Evolutionary conservation across 495 filamentous ascomycete genomes (phyloP).

Genomic region (Thermothielavioides terrestris): DNA sequence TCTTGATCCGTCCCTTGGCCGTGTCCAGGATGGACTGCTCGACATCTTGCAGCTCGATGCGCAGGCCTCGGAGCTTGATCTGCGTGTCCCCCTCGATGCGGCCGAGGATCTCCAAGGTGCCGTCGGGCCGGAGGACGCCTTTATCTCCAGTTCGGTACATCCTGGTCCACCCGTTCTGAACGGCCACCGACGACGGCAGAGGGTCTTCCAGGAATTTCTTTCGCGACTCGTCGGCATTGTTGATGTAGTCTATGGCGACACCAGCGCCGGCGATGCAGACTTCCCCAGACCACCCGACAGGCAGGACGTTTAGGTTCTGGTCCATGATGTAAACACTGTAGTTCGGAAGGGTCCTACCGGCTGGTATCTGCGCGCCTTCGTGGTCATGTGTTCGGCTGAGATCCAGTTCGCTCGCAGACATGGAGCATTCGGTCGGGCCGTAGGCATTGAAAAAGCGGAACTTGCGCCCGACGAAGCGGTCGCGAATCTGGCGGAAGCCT

Average conservation of each 20-base stretch:
- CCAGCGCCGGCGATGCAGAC: conserved; percentile 32
- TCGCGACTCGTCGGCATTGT: conserved; percentile 10
- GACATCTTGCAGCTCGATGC: conserved; percentile 45
- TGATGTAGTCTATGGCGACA: conserved; percentile 30
- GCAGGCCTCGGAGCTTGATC: conserved; percentile 45
- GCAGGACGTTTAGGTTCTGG: conserved; percentile 29
- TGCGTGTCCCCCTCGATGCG: conserved; percentile 42
- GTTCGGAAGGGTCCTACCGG: conserved; percentile 23
- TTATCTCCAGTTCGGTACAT: conserved; percentile 38
- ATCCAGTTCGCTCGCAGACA: neutral
- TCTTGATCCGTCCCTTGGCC: conserved; percentile 10
- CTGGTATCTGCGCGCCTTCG: no score
- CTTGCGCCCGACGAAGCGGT: neutral
- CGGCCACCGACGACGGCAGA: conserved; percentile 11
- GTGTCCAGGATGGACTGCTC: conserved; percentile 28
- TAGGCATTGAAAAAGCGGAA: conserved; percentile 26
- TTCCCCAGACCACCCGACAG: conserved; percentile 27
- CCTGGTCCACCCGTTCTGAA: conserved; percentile 24
- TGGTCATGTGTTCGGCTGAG: no score
- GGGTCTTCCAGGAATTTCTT: conserved; percentile 30
- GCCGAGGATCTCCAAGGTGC: conserved; percentile 28
- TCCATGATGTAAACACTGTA: conserved; percentile 40
- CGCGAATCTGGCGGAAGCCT: conserved; percentile 10
- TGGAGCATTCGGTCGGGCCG: conserved; percentile 25
- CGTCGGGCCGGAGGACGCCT: conserved; percentile 28